Percentiles rank a stretch among this genome's conserved stretches.
Conservation (phyloP, 2,329 filamentous ascomycete species). For the Colletotrichum limetticola region DNA sequence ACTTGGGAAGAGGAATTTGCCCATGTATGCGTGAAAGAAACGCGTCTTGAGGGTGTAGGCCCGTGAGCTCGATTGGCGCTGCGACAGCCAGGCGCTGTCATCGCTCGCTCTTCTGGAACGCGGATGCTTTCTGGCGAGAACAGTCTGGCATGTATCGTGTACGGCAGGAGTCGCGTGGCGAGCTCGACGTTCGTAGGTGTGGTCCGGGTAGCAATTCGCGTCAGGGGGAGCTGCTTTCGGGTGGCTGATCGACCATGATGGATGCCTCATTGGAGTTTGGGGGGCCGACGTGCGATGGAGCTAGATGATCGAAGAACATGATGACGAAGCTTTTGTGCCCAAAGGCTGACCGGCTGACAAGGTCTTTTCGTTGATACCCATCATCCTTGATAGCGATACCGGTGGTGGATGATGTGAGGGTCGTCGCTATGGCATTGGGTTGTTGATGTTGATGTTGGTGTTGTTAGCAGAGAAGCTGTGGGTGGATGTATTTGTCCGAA, state of each 20-base stretch:
- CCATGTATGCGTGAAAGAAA: background rate
- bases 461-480: background rate
- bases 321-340: background rate
- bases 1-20: background rate
- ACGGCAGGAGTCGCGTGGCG: background rate
- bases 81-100: background rate
- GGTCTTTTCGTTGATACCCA: background rate
- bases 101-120: background rate
- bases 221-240: background rate
- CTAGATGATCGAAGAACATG: background rate
- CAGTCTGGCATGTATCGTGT: background rate
- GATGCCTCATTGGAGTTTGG: background rate
- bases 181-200: background rate
- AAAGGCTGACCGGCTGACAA: background rate
- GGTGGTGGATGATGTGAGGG: too few species aligned
- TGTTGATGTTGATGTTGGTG: background rate
- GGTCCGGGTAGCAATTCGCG: background rate
- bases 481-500: background rate
- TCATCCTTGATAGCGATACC: too few species aligned
- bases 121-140: background rate
- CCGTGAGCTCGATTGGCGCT: slow-evolving; percentile 3
- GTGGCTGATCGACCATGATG: background rate
- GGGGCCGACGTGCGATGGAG: background rate
- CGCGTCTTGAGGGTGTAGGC: too few species aligned
- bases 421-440: background rate